Percentiles rank a stretch among this genome's conserved stretches.
phyloP scores from a whole-genome alignment of 495 filamentous ascomycete genomes.

The Sphaerosporella brunnea region DNA sequence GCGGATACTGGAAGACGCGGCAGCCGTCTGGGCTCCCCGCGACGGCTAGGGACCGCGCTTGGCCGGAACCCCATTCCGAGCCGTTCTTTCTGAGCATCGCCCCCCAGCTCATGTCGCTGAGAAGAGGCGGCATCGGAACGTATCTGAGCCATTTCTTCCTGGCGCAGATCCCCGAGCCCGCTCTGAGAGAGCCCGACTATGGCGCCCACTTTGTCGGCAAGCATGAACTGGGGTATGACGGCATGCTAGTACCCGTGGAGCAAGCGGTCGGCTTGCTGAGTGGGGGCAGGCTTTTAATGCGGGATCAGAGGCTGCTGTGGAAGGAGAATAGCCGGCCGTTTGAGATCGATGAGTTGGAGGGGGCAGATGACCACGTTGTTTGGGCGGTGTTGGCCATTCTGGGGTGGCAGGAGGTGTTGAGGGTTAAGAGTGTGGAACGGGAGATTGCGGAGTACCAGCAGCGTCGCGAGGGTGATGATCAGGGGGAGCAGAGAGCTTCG shows the following conservation, averaged over 20 bases:
- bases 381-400: too few relatives aligned
- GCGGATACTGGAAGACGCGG: conserved; percentile 11
- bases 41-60: too few relatives aligned
- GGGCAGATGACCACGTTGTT: too few relatives aligned
- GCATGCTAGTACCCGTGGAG: conserved; percentile 9
- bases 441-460: too few relatives aligned
- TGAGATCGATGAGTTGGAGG: too few relatives aligned
- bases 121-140: conserved; percentile 1
- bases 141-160: conserved; percentile 17
- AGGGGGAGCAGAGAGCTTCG: too few relatives aligned
- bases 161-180: conserved; percentile 4
- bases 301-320: too few relatives aligned
- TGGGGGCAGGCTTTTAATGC: conserved; percentile 2
- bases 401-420: too few relatives aligned
- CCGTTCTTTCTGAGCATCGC: conserved; percentile 21
- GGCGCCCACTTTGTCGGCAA: conserved; percentile 15
- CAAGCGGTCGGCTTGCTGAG: conserved; percentile 17
- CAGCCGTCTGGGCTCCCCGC: too few relatives aligned
- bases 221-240: conserved; percentile 15
- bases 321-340: too few relatives aligned
- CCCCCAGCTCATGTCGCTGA: background rate
- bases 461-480: too few relatives aligned
- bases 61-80: conserved; percentile 9
- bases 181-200: conserved; percentile 10
- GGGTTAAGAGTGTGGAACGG: too few relatives aligned